Percentiles rank a stretch among this genome's conserved stretches.
Evolutionary conservation across 2,329 filamentous ascomycete genomes (phyloP).

Genomic region (Trichoderma sp.): DNA sequence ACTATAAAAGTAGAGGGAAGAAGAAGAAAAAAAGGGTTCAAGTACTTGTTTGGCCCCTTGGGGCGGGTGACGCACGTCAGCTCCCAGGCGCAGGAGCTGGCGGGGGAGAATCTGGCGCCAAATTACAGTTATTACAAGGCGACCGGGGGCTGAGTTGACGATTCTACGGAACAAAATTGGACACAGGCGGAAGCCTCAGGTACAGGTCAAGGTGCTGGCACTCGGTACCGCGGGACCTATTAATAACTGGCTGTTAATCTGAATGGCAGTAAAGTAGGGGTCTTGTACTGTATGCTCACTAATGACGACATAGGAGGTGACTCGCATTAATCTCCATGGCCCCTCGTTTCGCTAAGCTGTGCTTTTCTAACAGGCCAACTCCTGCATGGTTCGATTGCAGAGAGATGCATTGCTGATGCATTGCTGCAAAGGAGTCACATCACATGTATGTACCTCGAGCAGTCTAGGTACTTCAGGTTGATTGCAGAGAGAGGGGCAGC

Average conservation of each 20-base stretch:
- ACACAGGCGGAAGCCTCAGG: background rate
- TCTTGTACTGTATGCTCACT: background rate
- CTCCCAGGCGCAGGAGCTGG: constrained; percentile 14
- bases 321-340: background rate
- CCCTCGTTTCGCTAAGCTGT: background rate
- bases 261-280: background rate
- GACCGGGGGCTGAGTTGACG: background rate
- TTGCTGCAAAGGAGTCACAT: background rate
- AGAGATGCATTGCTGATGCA: background rate
- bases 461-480: background rate
- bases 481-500: background rate
- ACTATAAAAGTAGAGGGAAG: background rate
- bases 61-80: constrained; percentile 17
- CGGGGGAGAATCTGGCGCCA: constrained; percentile 3
- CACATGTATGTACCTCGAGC: background rate
- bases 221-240: background rate
- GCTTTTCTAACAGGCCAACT: background rate
- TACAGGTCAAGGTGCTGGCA: background rate
- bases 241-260: background rate
- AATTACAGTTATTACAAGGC: constrained; percentile 17
- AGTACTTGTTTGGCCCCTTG: constrained; percentile 6
- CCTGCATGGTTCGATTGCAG: background rate
- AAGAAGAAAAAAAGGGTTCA: background rate
- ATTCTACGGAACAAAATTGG: background rate
- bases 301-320: background rate